Percentiles rank a stretch among this genome's conserved stretches.
phyloP scores from a whole-genome alignment of 148 eudicot species.

The Nepenthes mirabilis region DNA sequence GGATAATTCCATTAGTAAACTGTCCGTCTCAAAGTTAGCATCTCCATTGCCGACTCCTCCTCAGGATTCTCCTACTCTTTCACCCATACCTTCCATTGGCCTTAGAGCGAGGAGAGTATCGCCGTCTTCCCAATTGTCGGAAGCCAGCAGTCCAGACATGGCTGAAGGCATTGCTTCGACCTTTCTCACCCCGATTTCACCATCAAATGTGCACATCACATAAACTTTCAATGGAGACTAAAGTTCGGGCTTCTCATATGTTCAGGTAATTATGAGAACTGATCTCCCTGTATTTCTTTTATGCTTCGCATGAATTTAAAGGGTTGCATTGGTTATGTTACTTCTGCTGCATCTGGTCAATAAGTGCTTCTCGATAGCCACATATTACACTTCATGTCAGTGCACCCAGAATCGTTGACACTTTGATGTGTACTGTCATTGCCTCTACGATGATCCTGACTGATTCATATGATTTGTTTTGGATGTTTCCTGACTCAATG shows the following conservation, averaged over 20 bases:
- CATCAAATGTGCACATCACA: slow-evolving; percentile 16
- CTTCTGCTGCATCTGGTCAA: too few species aligned
- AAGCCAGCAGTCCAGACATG: slow-evolving; percentile 12
- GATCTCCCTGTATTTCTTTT: not conserved
- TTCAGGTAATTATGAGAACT: slow-evolving; percentile 11
- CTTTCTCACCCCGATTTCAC: slow-evolving; percentile 34
- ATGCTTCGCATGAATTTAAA: not conserved
- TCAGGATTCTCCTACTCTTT: slow-evolving; percentile 19
- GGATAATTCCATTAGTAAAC: slow-evolving; percentile 19
- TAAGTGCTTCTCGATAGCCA: too few species aligned
- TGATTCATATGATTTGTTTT: too few species aligned
- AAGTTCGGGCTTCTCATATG: slow-evolving; percentile 1
- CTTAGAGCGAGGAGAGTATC: slow-evolving; percentile 13
- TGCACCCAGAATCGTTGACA: too few species aligned
- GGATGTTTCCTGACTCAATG: too few species aligned
- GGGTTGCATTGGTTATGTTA: not conserved
- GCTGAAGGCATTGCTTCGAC: slow-evolving; percentile 27
- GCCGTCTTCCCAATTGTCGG: slow-evolving; percentile 16
- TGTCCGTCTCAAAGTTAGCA: slow-evolving; percentile 11
- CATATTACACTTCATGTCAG: too few species aligned
- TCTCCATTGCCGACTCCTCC: slow-evolving; percentile 39
- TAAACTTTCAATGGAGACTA: slow-evolving; percentile 5
- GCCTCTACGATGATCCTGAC: too few species aligned
- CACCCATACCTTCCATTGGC: slow-evolving; percentile 31
- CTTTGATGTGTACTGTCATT: too few species aligned